A percentile compares a stretch with the other conserved stretches of the same genome.
Conservation (phyloP, 1,284 basidiomycete species). For the Somion occarium region DNA sequence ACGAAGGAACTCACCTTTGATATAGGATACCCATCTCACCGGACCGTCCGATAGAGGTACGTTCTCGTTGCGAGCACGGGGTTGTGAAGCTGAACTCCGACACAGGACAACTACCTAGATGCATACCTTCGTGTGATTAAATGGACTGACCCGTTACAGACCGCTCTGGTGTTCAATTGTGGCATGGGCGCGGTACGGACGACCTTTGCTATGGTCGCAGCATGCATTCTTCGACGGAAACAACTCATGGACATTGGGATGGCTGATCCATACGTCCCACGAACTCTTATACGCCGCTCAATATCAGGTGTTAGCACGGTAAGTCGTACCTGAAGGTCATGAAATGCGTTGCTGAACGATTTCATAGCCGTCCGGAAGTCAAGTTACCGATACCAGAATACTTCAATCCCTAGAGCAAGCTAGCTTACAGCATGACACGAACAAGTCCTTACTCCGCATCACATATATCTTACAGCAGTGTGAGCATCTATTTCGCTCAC, state of each 20-base stretch:
- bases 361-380: conserved; percentile 13
- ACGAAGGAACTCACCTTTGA: background rate
- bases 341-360: background rate
- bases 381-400: conserved; percentile 45
- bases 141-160: conserved; percentile 74
- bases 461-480: conserved; percentile 84
- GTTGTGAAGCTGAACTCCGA: background rate
- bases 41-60: conserved; percentile 79
- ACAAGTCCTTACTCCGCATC: conserved; percentile 76
- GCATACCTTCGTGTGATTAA: conserved; percentile 86
- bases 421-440: conserved; percentile 80
- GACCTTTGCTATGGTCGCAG: conserved; percentile 97
- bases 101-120: conserved; percentile 89
- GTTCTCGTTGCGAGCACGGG: conserved; percentile 7
- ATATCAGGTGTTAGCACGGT: conserved; percentile 43
- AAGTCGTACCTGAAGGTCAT: conserved; percentile 15
- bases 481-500: conserved; percentile 26
- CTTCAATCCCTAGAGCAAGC: conserved; percentile 69
- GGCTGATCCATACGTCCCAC: conserved; percentile 66
- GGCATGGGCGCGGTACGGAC: conserved; percentile 97
- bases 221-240: conserved; percentile 82
- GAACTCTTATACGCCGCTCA: background rate
- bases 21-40: conserved; percentile 89
- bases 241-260: conserved; percentile 78
- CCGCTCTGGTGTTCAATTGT: conserved; percentile 92